phyloP scores from a whole-genome alignment of 2,329 filamentous ascomycete species.

The Penicillium rolfsii region DNA sequence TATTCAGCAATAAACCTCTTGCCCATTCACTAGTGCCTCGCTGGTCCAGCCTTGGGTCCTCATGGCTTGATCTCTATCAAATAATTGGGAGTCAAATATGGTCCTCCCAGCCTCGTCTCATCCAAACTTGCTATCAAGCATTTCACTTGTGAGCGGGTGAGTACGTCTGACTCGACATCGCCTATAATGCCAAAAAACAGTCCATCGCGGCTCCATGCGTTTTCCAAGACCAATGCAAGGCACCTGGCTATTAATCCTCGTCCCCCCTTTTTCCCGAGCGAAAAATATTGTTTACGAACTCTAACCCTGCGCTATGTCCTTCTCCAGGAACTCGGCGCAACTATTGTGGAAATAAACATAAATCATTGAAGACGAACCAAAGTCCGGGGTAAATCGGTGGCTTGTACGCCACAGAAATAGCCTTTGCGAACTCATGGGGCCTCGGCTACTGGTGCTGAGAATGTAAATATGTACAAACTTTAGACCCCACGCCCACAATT shows the following conservation, averaged over 20 bases:
- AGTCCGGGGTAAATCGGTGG: slow-evolving; percentile 1
- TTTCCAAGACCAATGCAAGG: background rate
- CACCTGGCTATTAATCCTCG: background rate
- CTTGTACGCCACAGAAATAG: slow-evolving; percentile 13
- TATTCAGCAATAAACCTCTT: background rate
- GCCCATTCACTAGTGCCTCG: too few species aligned
- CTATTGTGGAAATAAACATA: slow-evolving; percentile 6
- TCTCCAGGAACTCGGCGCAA: background rate
- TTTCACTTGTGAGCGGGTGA: background rate
- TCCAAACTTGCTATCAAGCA: background rate
- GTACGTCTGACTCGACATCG: background rate
- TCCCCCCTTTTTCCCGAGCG: background rate
- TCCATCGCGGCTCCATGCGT: background rate
- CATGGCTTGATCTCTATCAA: background rate
- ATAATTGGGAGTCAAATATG: background rate
- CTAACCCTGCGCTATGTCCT: background rate
- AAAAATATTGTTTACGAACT: too few species aligned
- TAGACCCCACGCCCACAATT: background rate
- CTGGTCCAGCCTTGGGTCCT: background rate
- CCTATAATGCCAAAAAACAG: background rate
- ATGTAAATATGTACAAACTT: background rate
- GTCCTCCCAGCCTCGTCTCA: background rate
- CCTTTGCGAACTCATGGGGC: slow-evolving; percentile 9
- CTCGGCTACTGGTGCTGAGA: slow-evolving; percentile 6
- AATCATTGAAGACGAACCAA: slow-evolving; percentile 10